Evolutionary conservation across 108 stramenopile species (phyloP), one percentile per base, ranked within the genome.

Genomic region (Aurantiochytrium sp.): DNA sequence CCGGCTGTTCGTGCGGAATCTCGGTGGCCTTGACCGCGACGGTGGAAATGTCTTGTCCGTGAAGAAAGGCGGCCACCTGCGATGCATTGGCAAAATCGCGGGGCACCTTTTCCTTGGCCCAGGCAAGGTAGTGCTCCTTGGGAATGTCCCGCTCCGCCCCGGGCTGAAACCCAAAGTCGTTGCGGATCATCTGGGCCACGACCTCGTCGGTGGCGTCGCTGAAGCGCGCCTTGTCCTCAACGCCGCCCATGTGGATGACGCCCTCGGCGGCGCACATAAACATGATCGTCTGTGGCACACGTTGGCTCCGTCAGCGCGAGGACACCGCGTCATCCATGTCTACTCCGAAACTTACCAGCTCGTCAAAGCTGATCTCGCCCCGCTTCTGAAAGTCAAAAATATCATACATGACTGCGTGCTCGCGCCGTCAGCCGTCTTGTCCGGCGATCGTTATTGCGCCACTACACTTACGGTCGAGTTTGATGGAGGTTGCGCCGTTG

Each of bases 321-420:
- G n/a, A n/a, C n/a, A n/a, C n/a, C n/a, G n/a, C n/a, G n/a, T n/a
- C n/a, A n/a, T n/a, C n/a, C n/a, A n/a, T n/a, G n/a, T n/a, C n/a
- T n/a, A n/a, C n/a, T n/a, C n/a, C n/a, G n/a, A n/a, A n/a, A n/a
- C n/a, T 37, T 81, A 81, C 73, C 45, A 81, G 12, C 39, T 81
- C 73, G 45, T 81, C 73, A 81, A 81, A 81, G 73, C 73, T 81
- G 45, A 81, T 81, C 24, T 81, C 73, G 12, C 42, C 73, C 12
- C 73, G 73, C 45, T 81, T 81, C 30, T 81, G 73, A 4, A 81
- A 81, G 45, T 81, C 73, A 81, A 81, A 81, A 24, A 81, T 48
- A 24, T 81, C 73, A 81, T 81, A 81, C 73, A 81, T 81, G 39
- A 81, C 73, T 81, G 39, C n/a, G n/a, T n/a, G n/a, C n/a, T n/a